Conservation (phyloP, 1,139 yeast genomes). For the Tardiomyces blankii region DNA sequence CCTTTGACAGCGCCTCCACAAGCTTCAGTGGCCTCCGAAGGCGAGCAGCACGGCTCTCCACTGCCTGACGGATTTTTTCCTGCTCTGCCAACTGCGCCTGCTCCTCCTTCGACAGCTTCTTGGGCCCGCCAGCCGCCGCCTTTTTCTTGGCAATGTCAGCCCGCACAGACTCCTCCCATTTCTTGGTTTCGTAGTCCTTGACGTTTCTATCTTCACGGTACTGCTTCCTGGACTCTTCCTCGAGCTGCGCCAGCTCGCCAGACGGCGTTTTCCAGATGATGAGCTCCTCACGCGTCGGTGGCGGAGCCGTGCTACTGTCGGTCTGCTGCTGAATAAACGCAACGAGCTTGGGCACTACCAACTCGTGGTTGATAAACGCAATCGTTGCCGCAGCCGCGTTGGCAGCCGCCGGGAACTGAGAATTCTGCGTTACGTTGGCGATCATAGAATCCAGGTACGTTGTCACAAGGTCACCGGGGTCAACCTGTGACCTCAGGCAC, state of each 20-base stretch:
- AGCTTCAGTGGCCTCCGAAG: constrained; percentile 42
- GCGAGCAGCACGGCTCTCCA: constrained; percentile 30
- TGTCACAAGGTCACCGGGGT: constrained; percentile 51
- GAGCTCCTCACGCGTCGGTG: constrained; percentile 35
- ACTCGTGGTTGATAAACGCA: constrained; percentile 58
- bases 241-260: constrained; percentile 46
- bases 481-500: constrained; percentile 47
- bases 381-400: constrained; percentile 50
- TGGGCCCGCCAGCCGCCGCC: constrained; percentile 17
- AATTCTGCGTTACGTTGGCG: constrained; percentile 18
- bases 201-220: constrained; percentile 45
- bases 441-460: constrained; percentile 32
- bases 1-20: constrained; percentile 38
- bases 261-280: constrained; percentile 58
- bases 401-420: constrained; percentile 31
- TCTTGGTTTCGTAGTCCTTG: constrained; percentile 72
- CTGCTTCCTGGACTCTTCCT: constrained; percentile 9
- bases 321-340: constrained; percentile 25
- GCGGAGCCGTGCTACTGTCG: not conserved
- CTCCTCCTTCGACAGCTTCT: constrained; percentile 70
- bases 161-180: constrained; percentile 84
- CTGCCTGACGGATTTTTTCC: constrained; percentile 37
- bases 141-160: constrained; percentile 49
- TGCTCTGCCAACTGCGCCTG: constrained; percentile 56
- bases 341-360: constrained; percentile 43